Evolutionary conservation across 2,329 filamentous ascomycete genomes (phyloP), one percentile per base, ranked within the genome.

Genomic region (Capronia coronata): DNA sequence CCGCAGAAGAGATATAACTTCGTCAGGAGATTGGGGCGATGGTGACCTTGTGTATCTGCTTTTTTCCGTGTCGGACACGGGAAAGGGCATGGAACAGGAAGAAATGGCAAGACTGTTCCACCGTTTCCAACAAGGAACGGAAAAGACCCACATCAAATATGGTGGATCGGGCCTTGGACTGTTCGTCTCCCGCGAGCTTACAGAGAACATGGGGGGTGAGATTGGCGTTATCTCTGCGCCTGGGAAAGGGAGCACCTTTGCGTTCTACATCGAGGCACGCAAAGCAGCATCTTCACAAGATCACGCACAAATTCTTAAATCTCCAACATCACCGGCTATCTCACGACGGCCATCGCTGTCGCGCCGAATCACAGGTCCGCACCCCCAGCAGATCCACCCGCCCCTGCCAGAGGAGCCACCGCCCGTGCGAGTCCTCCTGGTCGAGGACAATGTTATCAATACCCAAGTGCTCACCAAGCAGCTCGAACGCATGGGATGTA

Each of bases 141-240:
- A 84, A 1, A 79, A 79, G 44, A 89, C 85, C 0, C 85, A 88
- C 57, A 80, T 87, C 11, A 80, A 87, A 60, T 89, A 90, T 57
- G 86, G 86, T 14, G 86, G 87, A 0, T 86, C 82, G 0, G 86
- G 87, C 0, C 74, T 91, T 1, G 86, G 87, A 0, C 71, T 91
- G 0, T 90, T 88, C 65, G 89, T 91, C 56, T 86, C 82, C 29
- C 77, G 85, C 16, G 79, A 86, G 47, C 73, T 91, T 11, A 86
- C 84, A 0, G 86, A 91, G 62, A 71, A 89, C 10, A 86, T 89
- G 63, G 84, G 85, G 13, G 86, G 87, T 2, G 81, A 86, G 54
- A 89, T 91, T 37, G 86, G 86, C 1, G 82, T 90, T 0, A 70
- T 71, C 14, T 76, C 74, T 2, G 70, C 74, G 51, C 68, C 74